Conservation (phyloP, 2,329 filamentous ascomycete species). For the Colletotrichum godetiae region DNA sequence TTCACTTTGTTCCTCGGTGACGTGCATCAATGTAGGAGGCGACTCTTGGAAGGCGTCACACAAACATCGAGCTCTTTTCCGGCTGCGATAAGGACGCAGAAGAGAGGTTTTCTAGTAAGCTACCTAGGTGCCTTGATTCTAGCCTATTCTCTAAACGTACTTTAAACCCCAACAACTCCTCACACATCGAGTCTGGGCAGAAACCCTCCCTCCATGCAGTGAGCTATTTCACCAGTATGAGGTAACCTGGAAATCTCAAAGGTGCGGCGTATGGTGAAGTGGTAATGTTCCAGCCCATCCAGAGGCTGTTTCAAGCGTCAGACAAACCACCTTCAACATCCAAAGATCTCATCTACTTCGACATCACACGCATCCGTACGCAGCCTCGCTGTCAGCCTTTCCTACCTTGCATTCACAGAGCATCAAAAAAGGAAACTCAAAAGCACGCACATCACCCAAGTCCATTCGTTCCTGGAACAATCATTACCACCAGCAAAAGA, state of each 20-base stretch:
- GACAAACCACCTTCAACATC: neutral
- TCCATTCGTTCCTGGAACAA: neutral
- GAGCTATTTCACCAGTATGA: too few relatives aligned
- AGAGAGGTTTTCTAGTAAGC: neutral
- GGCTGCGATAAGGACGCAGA: neutral
- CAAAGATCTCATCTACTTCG: neutral
- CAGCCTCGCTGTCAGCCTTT: too few relatives aligned
- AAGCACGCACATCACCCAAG: neutral
- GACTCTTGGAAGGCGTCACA: neutral
- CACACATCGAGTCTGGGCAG: too few relatives aligned
- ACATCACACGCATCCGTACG: neutral
- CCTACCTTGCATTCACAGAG: too few relatives aligned
- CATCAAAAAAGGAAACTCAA: neutral
- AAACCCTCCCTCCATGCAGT: too few relatives aligned
- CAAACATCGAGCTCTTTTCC: neutral
- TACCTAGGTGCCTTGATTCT: too few relatives aligned
- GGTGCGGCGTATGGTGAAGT: too few relatives aligned
- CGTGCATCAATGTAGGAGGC: neutral
- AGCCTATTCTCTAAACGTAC: too few relatives aligned
- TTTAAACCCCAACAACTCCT: too few relatives aligned
- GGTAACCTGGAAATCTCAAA: too few relatives aligned
- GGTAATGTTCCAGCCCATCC: neutral
- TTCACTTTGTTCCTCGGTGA: neutral
- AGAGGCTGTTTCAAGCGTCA: neutral
- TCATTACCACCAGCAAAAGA: neutral